Conservation (phyloP, 352 stramenopile species). For the Globisporangium mamillatum region DNA sequence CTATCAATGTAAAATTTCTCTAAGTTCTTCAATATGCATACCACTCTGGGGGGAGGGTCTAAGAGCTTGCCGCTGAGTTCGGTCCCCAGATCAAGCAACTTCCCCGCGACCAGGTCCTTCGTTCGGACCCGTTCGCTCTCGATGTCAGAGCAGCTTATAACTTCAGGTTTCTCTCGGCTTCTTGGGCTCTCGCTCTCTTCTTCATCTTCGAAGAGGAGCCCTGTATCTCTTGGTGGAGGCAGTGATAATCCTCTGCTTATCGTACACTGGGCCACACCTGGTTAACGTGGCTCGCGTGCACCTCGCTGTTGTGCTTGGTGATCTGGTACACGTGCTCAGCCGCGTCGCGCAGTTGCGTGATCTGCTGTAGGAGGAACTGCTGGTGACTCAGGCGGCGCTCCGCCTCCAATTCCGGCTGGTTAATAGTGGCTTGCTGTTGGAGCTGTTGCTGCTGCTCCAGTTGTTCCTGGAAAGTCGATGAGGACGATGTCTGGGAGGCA, state of each 20-base stretch:
- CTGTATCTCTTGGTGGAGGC: not conserved
- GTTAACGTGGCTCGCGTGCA: slow-evolving; percentile 9
- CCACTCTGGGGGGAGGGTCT: not conserved
- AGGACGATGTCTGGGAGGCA: not conserved
- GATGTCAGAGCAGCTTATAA: slow-evolving; percentile 6
- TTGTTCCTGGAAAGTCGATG: slow-evolving; percentile 1
- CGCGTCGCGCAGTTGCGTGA: slow-evolving; percentile 39
- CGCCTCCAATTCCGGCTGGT: not conserved
- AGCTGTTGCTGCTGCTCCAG: not conserved
- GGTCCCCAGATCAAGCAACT: not conserved
- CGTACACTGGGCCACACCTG: slow-evolving; percentile 17
- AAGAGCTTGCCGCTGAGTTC: not conserved
- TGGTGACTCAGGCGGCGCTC: slow-evolving; percentile 7
- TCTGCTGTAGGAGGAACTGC: slow-evolving; percentile 25
- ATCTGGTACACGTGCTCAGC: slow-evolving; percentile 47
- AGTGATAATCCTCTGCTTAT: not conserved
- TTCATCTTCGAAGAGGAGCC: not conserved
- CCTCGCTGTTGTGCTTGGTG: slow-evolving; percentile 28
- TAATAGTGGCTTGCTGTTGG: not conserved
- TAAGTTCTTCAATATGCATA: not conserved
- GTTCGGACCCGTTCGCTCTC: not conserved
- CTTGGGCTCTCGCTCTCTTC: not conserved
- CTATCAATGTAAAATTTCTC: not conserved
- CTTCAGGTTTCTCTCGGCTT: not conserved
- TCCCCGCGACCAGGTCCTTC: not conserved